phyloP scores from a whole-genome alignment of 2,329 filamentous ascomycete genomes.

The Nothopassalora personata region DNA sequence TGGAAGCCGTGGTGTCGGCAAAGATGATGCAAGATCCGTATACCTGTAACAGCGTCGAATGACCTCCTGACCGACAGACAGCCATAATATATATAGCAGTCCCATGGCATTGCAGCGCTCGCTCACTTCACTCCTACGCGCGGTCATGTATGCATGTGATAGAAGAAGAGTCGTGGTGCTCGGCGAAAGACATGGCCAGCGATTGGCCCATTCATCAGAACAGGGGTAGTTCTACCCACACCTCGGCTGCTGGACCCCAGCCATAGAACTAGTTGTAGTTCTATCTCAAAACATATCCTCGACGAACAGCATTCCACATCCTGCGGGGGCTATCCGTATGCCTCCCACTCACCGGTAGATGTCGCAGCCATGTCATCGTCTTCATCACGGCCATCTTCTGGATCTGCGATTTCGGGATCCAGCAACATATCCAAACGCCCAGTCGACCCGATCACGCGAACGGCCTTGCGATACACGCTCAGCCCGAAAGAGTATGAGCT shows the following conservation, averaged over 20 bases:
- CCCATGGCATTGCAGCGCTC: no score
- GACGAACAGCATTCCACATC: not conserved
- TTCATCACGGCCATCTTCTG: constrained; percentile 6
- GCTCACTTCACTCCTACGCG: no score
- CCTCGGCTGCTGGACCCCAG: not conserved
- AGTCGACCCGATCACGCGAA: constrained; percentile 70
- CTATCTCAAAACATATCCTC: not conserved
- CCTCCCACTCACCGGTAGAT: not conserved
- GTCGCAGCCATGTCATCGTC: constrained; percentile 8
- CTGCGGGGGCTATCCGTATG: not conserved
- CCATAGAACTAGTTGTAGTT: no score
- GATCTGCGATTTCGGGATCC: constrained; percentile 4
- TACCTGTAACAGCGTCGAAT: no score
- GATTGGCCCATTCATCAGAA: not conserved
- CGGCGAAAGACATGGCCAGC: not conserved
- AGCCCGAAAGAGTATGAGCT: constrained; percentile 81
- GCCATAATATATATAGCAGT: no score
- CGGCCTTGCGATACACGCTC: constrained; percentile 76
- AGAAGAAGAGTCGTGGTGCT: not conserved
- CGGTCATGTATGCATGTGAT: not conserved
- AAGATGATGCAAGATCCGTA: no score
- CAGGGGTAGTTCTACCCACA: not conserved
- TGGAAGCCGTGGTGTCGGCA: no score
- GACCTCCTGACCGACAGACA: no score
- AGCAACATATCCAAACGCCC: constrained; percentile 22